A percentile compares a stretch with the other conserved stretches of the same genome.
phyloP scores from a whole-genome alignment of 495 filamentous ascomycete genomes.

The Talaromyces ruber region DNA sequence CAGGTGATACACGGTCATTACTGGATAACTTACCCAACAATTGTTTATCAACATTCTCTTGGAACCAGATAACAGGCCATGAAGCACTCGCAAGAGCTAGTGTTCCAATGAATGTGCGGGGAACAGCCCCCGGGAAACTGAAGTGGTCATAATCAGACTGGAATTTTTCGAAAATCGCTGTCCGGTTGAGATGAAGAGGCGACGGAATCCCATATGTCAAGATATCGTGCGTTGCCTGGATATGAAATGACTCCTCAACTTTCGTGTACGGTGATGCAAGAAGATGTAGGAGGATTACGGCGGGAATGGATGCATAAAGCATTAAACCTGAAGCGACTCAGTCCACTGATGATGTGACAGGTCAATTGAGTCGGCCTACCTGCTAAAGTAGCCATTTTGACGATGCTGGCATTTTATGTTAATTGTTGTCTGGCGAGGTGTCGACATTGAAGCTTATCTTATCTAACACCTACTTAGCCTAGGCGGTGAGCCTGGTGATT shows the following conservation, averaged over 20 bases:
- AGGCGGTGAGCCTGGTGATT: too few relatives aligned
- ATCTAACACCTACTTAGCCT: too few relatives aligned
- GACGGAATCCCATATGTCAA: constrained; percentile 67
- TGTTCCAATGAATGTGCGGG: constrained; percentile 80
- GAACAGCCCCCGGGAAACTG: constrained; percentile 83
- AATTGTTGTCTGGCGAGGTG: neutral
- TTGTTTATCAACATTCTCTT: constrained; percentile 37
- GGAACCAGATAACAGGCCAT: constrained; percentile 48
- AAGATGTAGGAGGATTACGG: constrained; percentile 67
- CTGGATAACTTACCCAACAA: constrained; percentile 34
- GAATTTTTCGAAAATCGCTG: constrained; percentile 36
- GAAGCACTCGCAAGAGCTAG: constrained; percentile 60
- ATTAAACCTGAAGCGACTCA: constrained; percentile 15
- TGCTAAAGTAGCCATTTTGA: neutral
- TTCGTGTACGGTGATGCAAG: constrained; percentile 85
- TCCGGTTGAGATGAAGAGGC: constrained; percentile 1
- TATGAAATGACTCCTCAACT: constrained; percentile 97
- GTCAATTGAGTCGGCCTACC: neutral
- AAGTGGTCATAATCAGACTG: constrained; percentile 75
- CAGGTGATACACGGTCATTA: neutral
- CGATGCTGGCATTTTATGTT: neutral
- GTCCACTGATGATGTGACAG: neutral
- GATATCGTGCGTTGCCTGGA: constrained; percentile 91
- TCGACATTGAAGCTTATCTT: neutral
- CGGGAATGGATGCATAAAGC: constrained; percentile 50